These are phyloP conservation scores for Tilletia indica DNA, from an alignment of 1,284 basidiomycete species.

Conservation along the genomic window DNA sequence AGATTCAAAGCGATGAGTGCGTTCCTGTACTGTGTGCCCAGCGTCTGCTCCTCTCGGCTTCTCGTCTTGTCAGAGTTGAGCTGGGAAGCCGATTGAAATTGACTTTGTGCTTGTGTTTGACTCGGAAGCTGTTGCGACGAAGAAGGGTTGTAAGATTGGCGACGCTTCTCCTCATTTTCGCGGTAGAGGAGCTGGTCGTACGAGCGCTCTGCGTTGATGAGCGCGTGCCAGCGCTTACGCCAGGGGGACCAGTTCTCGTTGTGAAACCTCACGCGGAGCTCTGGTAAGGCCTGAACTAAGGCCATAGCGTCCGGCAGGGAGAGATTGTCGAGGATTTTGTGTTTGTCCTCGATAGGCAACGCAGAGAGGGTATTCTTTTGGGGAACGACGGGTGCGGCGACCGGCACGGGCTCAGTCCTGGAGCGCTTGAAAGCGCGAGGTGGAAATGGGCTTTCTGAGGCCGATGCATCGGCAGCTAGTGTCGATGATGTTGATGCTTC, in stretches of 20 bases:
- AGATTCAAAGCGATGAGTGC: constrained; percentile 24
- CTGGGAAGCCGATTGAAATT: neutral
- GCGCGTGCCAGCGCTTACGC: constrained; percentile 35
- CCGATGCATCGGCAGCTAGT: neutral
- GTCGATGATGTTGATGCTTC: neutral
- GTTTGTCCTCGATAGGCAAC: constrained; percentile 38
- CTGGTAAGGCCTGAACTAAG: constrained; percentile 18
- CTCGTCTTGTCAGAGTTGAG: neutral
- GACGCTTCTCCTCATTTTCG: neutral
- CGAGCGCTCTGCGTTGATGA: constrained; percentile 26
- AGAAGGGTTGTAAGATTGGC: neutral
- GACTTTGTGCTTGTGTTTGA: neutral
- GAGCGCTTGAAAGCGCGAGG: neutral
- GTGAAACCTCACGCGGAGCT: constrained; percentile 31
- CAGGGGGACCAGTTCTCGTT: constrained; percentile 33
- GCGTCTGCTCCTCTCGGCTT: neutral
- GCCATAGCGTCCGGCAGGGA: constrained; percentile 30
- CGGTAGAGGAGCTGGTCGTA: constrained; percentile 25
- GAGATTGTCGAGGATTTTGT: constrained; percentile 36
- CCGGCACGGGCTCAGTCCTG: neutral
- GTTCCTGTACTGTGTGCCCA: constrained; percentile 30
- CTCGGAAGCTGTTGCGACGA: no score
- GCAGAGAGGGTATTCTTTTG: no score
- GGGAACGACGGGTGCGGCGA: neutral
- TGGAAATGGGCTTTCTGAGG: neutral